These are phyloP conservation scores for Candida easanensis DNA, from an alignment of 805 yeast genomes.

Conservation along the genomic window DNA sequence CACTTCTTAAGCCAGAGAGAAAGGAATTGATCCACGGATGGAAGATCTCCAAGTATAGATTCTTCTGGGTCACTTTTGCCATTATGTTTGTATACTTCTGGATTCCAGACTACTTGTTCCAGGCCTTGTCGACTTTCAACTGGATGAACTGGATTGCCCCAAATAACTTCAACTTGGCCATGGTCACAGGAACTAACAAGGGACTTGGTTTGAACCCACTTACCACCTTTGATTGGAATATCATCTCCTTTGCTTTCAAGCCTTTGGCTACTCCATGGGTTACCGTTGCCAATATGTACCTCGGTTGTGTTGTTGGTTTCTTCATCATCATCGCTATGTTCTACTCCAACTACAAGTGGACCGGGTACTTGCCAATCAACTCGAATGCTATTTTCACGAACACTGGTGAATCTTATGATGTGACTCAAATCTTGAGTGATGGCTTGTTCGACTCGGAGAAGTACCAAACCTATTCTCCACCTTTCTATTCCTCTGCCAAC, in stretches of 20 bases:
- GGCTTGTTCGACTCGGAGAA: conserved; percentile 44
- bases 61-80: conserved; percentile 30
- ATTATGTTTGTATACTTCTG: conserved; percentile 42
- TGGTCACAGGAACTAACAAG: conserved; percentile 42
- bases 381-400: conserved; percentile 51
- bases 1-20: conserved; percentile 38
- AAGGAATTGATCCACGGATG: conserved; percentile 33
- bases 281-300: conserved; percentile 29
- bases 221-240: conserved; percentile 53
- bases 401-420: conserved; percentile 45
- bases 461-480: conserved; percentile 59
- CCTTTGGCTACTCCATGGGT: conserved; percentile 47
- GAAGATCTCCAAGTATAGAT: conserved; percentile 34
- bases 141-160: conserved; percentile 64
- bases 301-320: conserved; percentile 34
- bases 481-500: conserved; percentile 63
- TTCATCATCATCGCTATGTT: conserved; percentile 34
- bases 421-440: conserved; percentile 43
- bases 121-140: conserved; percentile 42
- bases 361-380: conserved; percentile 40
- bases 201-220: conserved; percentile 56
- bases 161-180: conserved; percentile 43
- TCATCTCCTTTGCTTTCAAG: conserved; percentile 23
- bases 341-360: conserved; percentile 41
- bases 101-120: conserved; percentile 43